Evolutionary conservation across 306 rosid species (phyloP).

Genomic region (Prunus kanzakura): DNA sequence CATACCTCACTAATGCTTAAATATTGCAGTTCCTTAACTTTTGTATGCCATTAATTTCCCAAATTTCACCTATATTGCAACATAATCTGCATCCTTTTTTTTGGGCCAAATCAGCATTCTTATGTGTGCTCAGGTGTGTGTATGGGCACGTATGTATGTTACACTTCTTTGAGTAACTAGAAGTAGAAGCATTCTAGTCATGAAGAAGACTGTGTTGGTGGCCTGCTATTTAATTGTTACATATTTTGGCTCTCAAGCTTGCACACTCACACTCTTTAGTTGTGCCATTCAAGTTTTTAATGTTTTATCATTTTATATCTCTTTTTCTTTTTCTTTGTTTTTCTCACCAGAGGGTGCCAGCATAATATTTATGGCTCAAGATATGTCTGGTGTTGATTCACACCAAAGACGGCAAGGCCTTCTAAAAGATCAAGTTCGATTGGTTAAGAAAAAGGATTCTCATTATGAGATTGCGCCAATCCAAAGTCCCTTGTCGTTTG

Average conservation of each 20-base stretch:
- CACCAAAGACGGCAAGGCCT: slow-evolving; percentile 71
- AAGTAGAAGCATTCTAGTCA: neutral
- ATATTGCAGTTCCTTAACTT: neutral
- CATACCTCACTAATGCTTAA: neutral
- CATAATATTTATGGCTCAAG: slow-evolving; percentile 53
- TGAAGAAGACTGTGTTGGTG: neutral
- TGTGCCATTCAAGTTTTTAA: slow-evolving; percentile 16
- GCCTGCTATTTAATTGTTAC: neutral
- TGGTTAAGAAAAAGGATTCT: slow-evolving; percentile 71
- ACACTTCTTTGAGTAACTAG: neutral
- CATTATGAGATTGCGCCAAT: slow-evolving; percentile 76
- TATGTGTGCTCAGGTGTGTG: neutral
- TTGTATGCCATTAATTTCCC: neutral
- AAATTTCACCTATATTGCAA: neutral
- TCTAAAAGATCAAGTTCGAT: slow-evolving; percentile 82
- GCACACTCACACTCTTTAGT: neutral
- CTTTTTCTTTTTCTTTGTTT: slow-evolving; percentile 3
- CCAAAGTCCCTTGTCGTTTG: slow-evolving; percentile 71
- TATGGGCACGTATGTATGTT: neutral
- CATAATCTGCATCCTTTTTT: neutral
- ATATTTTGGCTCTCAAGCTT: neutral
- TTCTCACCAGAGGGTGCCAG: slow-evolving; percentile 26
- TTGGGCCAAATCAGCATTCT: no score
- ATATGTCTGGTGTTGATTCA: slow-evolving; percentile 50
- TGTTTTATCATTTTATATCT: slow-evolving; percentile 13